These are phyloP conservation scores for Hyaloscypha bicolor DNA, from an alignment of 495 filamentous ascomycete genomes.

Conservation along the genomic window DNA sequence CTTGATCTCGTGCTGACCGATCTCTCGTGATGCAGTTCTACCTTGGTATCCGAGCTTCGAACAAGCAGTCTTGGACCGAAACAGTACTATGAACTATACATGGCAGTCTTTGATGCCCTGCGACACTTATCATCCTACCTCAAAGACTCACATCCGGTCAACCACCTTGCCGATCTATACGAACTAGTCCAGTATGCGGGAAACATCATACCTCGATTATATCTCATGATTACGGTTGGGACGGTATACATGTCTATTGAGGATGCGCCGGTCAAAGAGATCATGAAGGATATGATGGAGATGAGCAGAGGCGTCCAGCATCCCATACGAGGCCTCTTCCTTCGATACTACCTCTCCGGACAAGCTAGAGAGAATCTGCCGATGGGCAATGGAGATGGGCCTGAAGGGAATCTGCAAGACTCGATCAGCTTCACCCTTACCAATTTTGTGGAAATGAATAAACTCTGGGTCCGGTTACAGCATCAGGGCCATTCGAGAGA, in stretches of 20 bases:
- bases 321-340: constrained; percentile 89
- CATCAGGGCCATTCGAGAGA: constrained; percentile 97
- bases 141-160: constrained; percentile 94
- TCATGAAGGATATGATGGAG: constrained; percentile 99
- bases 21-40: constrained; percentile 64
- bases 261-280: constrained; percentile 98
- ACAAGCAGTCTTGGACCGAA: constrained; percentile 95
- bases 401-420: constrained; percentile 94
- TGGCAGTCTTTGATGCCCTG: constrained; percentile 97
- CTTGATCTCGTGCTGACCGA: constrained; percentile 28
- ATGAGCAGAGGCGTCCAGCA: constrained; percentile 99
- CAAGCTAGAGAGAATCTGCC: constrained; percentile 91
- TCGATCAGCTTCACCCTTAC: constrained; percentile 96
- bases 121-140: constrained; percentile 96
- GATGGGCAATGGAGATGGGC: constrained; percentile 80
- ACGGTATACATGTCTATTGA: constrained; percentile 99
- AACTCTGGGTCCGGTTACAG: constrained; percentile 96
- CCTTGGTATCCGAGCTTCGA: constrained; percentile 93
- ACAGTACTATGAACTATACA: constrained; percentile 99
- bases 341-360: constrained; percentile 93
- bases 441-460: constrained; percentile 99
- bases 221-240: constrained; percentile 98
- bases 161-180: constrained; percentile 97
- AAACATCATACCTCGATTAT: constrained; percentile 94
- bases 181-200: constrained; percentile 99